These are phyloP conservation scores for Phytophthora chlamydospora DNA, from an alignment of 352 stramenopile genomes.

Conservation along the genomic window DNA sequence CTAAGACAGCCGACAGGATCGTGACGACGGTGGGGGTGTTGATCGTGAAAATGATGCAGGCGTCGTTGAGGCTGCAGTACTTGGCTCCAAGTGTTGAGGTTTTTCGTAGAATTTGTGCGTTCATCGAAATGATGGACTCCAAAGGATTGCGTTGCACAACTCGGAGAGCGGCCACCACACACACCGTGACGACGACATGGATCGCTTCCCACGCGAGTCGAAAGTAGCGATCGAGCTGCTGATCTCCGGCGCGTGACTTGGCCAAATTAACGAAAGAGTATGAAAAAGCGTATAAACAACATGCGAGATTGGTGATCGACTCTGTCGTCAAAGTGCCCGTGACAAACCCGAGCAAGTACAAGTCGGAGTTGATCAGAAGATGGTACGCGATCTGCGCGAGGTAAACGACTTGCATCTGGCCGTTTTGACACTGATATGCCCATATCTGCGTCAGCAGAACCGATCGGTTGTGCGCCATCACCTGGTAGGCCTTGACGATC, in stretches of 20 bases:
- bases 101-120: conserved; percentile 15
- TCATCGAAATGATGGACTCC: conserved; percentile 2
- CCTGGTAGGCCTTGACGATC: conserved; percentile 33
- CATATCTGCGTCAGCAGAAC: conserved; percentile 38
- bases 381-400: conserved; percentile 17
- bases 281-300: conserved; percentile 27
- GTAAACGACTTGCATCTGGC: conserved; percentile 13
- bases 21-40: not conserved
- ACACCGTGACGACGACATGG: conserved; percentile 10
- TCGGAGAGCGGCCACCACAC: conserved; percentile 3
- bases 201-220: conserved; percentile 22
- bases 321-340: conserved; percentile 17
- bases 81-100: conserved; percentile 3
- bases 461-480: conserved; percentile 33
- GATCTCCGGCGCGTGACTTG: conserved; percentile 5
- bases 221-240: conserved; percentile 20
- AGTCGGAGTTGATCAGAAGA: conserved; percentile 7
- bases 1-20: not conserved
- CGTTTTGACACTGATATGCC: conserved; percentile 25
- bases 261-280: conserved; percentile 20
- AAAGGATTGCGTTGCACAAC: conserved; percentile 7
- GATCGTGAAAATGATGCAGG: conserved; percentile 15
- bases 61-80: conserved; percentile 14
- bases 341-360: conserved; percentile 10
- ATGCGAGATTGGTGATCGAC: conserved; percentile 15